A percentile compares a stretch with the other conserved stretches of the same genome.
Conservation (phyloP, 1,139 yeast genomes). For the Yamadazyma spencermartinsiae region DNA sequence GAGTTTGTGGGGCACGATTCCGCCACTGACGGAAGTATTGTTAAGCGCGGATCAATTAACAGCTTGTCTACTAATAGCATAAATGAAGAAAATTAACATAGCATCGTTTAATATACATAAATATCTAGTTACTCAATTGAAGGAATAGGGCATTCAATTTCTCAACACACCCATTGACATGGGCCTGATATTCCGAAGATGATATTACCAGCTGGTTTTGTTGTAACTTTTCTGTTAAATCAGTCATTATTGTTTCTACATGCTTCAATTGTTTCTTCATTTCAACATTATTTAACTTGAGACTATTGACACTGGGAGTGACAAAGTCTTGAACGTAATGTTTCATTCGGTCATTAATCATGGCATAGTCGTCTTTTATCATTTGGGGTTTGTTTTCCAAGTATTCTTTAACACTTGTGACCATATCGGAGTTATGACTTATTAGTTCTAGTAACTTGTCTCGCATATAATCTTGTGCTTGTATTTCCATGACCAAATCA, state of each 20-base stretch:
- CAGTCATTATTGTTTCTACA: constrained; percentile 12
- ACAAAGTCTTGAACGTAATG: constrained; percentile 17
- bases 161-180: constrained; percentile 23
- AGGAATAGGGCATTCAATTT: constrained; percentile 19
- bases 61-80: constrained; percentile 1
- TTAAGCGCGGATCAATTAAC: constrained; percentile 5
- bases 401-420: constrained; percentile 41
- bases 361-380: constrained; percentile 14
- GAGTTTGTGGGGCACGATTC: constrained; percentile 31
- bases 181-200: constrained; percentile 17
- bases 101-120: no score
- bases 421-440: constrained; percentile 40
- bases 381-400: constrained; percentile 22
- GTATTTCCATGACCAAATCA: constrained; percentile 42
- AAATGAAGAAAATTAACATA: not conserved
- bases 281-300: constrained; percentile 18
- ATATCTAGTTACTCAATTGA: constrained; percentile 1
- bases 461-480: constrained; percentile 41
- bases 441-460: constrained; percentile 36
- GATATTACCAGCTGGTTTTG: constrained; percentile 7
- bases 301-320: constrained; percentile 15
- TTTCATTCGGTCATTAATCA: constrained; percentile 13
- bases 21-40: constrained; percentile 3
- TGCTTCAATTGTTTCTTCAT: constrained; percentile 14
- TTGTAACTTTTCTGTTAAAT: constrained; percentile 8